These are phyloP conservation scores for Maudiozyma saulgeensis DNA, from an alignment of 805 yeast species.

Conservation along the genomic window DNA sequence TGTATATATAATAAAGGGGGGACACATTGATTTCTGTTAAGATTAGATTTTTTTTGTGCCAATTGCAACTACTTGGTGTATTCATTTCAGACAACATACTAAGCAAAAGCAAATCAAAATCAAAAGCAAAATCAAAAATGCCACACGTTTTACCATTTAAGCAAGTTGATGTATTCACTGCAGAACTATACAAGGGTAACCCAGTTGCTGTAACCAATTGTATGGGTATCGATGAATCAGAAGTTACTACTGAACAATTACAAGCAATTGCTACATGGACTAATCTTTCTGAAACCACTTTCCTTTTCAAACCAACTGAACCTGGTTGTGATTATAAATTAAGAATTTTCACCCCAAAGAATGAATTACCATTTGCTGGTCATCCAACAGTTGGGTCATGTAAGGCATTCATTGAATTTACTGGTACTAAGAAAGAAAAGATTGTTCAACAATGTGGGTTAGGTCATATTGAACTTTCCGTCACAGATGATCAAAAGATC, in stretches of 20 bases:
- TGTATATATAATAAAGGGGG: no score
- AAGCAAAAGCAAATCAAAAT: not conserved
- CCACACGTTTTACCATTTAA: slow-evolving; percentile 20
- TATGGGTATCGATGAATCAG: slow-evolving; percentile 10
- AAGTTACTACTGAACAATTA: slow-evolving; percentile 34
- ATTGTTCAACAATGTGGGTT: slow-evolving; percentile 38
- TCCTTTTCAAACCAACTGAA: slow-evolving; percentile 35
- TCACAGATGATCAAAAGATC: slow-evolving; percentile 16
- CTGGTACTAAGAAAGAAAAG: slow-evolving; percentile 19
- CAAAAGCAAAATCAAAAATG: slow-evolving; percentile 6
- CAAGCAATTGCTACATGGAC: slow-evolving; percentile 48
- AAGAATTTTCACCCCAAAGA: slow-evolving; percentile 39
- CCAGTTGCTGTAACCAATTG: slow-evolving; percentile 42
- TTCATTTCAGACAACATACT: no score
- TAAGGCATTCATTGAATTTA: slow-evolving; percentile 35
- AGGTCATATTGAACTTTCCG: slow-evolving; percentile 33
- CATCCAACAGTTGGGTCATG: slow-evolving; percentile 53
- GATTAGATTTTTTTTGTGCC: no score
- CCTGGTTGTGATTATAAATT: slow-evolving; percentile 37
- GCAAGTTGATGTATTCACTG: slow-evolving; percentile 31
- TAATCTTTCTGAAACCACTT: slow-evolving; percentile 50
- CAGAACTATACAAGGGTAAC: slow-evolving; percentile 36
- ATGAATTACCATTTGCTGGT: slow-evolving; percentile 53
- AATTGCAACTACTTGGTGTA: no score
- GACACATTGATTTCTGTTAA: no score